Evolutionary conservation across 495 filamentous ascomycete species (phyloP), one percentile per base, ranked within the genome.

Genomic region (Xylaria venustula): DNA sequence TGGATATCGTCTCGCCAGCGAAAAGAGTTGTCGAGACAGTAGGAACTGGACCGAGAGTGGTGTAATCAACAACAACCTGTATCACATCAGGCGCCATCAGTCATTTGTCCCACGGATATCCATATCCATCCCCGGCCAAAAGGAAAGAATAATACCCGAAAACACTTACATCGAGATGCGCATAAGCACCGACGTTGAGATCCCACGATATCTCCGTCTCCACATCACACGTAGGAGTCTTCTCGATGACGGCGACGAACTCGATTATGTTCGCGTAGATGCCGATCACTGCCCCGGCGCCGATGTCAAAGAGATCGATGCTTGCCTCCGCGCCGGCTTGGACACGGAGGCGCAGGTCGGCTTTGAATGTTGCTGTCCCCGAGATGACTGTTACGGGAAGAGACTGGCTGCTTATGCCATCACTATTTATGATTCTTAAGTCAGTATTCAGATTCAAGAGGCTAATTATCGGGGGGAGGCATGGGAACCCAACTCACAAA

Each of bases 191-290:
- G 52, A 72, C 60, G 55, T 65, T 67, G 48, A 71, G 58, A 58
- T 72, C 67, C 45, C 69, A 63, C 57, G 45, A 66, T 52, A 69
- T 65, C 22, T 50, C 58, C 11, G 63, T 54, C 47, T 62, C 59
- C 42, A 74, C 32, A 15, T 54, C 61, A 46, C 72, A 74, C 1
- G 48, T 55, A 5, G 64, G 58, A 2, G 66, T 67, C 51, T 41
- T 50, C 23, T 66, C 63, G 20, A 74, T 53, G n/a, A 66, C 67
- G 49, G 69, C 72, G 12, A 63, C 62, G 52, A 69, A 74, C 58
- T 72, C 67, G 52, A 71, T 67, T 11, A 74, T 60, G 45, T 74
- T 67, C n/a, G 70, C 66, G 42, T 67, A 70, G 45, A 72, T 65
- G 45, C 72, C 72, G 11, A 74, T 49, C 49, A 67, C 63, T 9